Evolutionary conservation across 306 rosid genomes (phyloP).

Genomic region (Quercus mongolica): DNA sequence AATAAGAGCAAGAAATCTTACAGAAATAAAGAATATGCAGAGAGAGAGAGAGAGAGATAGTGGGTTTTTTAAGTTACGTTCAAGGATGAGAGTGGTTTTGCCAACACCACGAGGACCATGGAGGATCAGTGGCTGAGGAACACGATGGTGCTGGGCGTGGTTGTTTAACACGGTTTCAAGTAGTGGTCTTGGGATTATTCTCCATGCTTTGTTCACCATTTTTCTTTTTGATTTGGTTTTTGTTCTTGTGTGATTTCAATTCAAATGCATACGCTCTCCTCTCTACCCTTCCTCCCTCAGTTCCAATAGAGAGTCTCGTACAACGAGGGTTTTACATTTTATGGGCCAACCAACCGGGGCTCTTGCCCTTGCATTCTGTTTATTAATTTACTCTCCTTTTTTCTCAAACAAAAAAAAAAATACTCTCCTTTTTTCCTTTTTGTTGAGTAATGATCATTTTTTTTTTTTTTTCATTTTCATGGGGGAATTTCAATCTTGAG

Average conservation of each 20-base stretch:
- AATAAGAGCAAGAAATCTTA: background rate
- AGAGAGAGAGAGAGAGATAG: background rate
- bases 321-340: conserved; percentile 45
- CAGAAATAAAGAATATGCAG: background rate
- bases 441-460: no score
- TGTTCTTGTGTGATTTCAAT: background rate
- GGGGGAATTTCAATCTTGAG: no score
- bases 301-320: background rate
- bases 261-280: background rate
- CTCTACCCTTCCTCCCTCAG: background rate
- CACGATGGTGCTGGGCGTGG: conserved; percentile 88
- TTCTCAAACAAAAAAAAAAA: no score
- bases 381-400: no score
- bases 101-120: conserved; percentile 98
- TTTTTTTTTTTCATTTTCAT: no score
- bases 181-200: conserved; percentile 74
- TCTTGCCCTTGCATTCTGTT: no score
- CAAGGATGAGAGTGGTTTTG: conserved; percentile 82
- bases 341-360: background rate
- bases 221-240: background rate
- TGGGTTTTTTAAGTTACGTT: conserved; percentile 39
- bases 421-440: no score
- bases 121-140: conserved; percentile 73
- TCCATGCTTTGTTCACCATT: conserved; percentile 79
- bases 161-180: conserved; percentile 83